phyloP scores from a whole-genome alignment of 2,329 filamentous ascomycete genomes.

The Cladosporium sp. region DNA sequence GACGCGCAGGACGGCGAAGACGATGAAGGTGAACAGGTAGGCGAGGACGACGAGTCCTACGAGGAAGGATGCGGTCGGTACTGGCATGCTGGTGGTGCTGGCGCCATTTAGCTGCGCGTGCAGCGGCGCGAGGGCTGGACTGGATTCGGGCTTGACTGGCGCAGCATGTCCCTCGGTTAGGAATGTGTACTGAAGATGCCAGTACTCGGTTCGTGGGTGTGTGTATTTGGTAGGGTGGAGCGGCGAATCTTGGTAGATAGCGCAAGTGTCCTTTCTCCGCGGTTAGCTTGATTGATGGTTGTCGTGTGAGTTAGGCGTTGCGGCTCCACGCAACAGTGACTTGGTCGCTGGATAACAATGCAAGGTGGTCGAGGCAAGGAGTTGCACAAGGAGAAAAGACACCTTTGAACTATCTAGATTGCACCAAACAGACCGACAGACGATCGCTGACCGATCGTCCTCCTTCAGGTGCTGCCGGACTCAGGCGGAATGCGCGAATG shows the following conservation, averaged over 20 bases:
- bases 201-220: neutral
- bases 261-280: neutral
- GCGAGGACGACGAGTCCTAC: constrained; percentile 78
- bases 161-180: constrained; percentile 3
- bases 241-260: neutral
- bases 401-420: too few relatives aligned
- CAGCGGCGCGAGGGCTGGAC: constrained; percentile 4
- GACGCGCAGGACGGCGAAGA: constrained; percentile 89
- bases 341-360: too few relatives aligned
- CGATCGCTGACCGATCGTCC: too few relatives aligned
- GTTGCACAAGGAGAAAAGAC: too few relatives aligned
- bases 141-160: neutral
- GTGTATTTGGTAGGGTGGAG: neutral
- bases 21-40: constrained; percentile 86
- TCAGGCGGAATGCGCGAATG: too few relatives aligned
- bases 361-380: too few relatives aligned
- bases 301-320: too few relatives aligned
- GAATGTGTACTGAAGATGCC: constrained; percentile 2
- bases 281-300: too few relatives aligned
- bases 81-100: constrained; percentile 33
- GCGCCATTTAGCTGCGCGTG: constrained; percentile 22
- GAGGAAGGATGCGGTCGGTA: constrained; percentile 61
- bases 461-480: too few relatives aligned
- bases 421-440: too few relatives aligned
- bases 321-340: too few relatives aligned